Base-by-base conservation (phyloP, 2,329 filamentous ascomycete genomes). In the Aspergillus udagawae region DNA sequence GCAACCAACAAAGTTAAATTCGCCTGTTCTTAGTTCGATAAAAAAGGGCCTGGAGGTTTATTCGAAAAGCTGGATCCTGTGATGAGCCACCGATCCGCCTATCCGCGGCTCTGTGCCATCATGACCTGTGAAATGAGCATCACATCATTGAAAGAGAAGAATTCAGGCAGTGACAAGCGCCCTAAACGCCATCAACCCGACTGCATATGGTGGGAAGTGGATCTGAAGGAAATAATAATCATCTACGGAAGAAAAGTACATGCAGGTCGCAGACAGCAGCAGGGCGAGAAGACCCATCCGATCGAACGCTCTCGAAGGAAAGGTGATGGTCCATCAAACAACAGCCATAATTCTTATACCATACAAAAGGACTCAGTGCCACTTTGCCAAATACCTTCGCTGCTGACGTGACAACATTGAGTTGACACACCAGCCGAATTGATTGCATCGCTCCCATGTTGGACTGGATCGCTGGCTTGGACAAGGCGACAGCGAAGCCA, bases 151-250 rank as follows among this genome's bases (percentile, higher is more conserved):
- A 38, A 53, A 56, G 45, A 57, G 56, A 57, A 63, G 35, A 55
- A 60, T 52, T 54, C 53, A 42, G 54, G 51, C 29, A 56, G 25
- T 27, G 44, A 64, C 67, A 73, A 72, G 68, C 69, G 69, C 70
- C 67, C 62, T 70, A 71, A 62, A 70, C 70, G 70, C 70, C 63
- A 53, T 57, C 54, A 63, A 58, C 56, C 41, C 62, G 61, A 60
- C 32, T 47, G 29, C 28, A 23, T 51, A 62, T 41, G 50, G 53
- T 49, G 17, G 48, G 27, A 48, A 55, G 58, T 57, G 60, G 59
- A 49, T 52, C 56, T 41, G 57, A 41, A 38, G 35, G 27, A 21
- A 41, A 50, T 38, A 23, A 50, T 53, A n/a, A 47, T 55, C 49
- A 32, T 48, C 29, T 6, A 12, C n/a, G n/a, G n/a, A n/a, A n/a